Evolutionary conservation across 73 alveolate genomes (phyloP), one percentile per base, ranked within the genome.

Genomic region (Paramecium tetraurelia): DNA sequence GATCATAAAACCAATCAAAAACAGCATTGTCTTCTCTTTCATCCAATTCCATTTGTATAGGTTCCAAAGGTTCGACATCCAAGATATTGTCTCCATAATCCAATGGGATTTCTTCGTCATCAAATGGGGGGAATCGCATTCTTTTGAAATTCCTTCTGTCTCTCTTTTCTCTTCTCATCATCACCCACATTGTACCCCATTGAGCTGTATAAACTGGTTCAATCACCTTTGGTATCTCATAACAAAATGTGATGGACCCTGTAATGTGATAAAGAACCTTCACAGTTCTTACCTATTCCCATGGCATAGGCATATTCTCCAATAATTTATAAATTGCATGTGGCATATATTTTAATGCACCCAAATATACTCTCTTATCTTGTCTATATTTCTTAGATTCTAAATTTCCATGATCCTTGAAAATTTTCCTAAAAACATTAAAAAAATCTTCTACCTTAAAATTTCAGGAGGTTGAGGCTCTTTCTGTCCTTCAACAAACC

Each of bases 151-250:
- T 99, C 22, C 99, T 96, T 88, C 99, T 97, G 94, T 96, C 99
- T 69, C 99, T 96, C 96, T 99, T 99, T 96, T 99, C 99, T 94
- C 99, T 98, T 93, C 99, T 96, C 99, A 99, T 99, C 99, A 99
- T 97, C 85, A 98, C 98, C 99, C 99, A 99, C 99, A 98, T 98
- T 38, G 99, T 96, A 11, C 99, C 99, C 99, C 99, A 99, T 94
- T 99, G 98, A 1, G 99, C 99, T 58, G 97, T 89, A 95, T 97
- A 99, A 41, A 99, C 98, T 1, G 99, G 99, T 92, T 99, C 99
- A 77, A 99, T 99, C 57, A 99, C 99, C 95, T 97, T 98, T 20
- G 99, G 99, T 29, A 98, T 97, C 92, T 98, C 99, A 93, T 99
- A 95, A 38, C 98, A 96, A 93, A 99, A 99, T 16, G 99, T 98